Base-by-base conservation (phyloP, 2,329 filamentous ascomycete genomes). In the Fusarium citri region DNA sequence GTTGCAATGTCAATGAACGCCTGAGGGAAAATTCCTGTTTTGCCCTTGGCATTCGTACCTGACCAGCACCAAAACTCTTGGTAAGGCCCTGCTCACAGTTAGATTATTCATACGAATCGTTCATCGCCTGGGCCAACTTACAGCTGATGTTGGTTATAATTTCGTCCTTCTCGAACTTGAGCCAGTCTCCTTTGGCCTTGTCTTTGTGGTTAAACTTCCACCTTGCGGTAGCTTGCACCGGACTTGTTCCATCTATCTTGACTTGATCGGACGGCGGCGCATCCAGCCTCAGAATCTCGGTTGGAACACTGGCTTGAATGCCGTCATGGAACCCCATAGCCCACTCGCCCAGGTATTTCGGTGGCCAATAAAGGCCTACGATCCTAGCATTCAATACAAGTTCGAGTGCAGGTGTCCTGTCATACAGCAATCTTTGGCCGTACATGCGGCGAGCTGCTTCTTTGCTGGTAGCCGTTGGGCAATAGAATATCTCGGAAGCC, bases 91-190 rank as follows among this genome's bases (percentile, higher is more conserved):
- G 26, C 18, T 40, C 18, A n/a, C 20, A 47, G 59, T 74, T 30
- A 75, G 68, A 25, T 42, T 15, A 50, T 25, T 30, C 37, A 18
- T n/a, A 34, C 16, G 25, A 16, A 31, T 41, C 8, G 18, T n/a
- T 15, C 14, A 26, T 34, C 8, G 34, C 12, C 7, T 22, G 12
- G 28, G 23, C 25, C 9, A 34, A 82, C 85, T 81, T 74, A 85
- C 85, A 87, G 55, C 79, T 80, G 25, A 88, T 93, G 78, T 90
- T 93, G 68, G 84, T 88, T 18, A 92, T 90, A 5, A 85, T 82
- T 67, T 92, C 90, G 22, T 88, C 88, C 75, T 90, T 91, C 30
- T 90, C 89, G 73, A 92, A 87, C 68, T 80, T 83, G n/a, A 89
- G 78, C 87, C 87, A 89, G 14, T 82, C 76, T 28, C 81, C 81